A percentile compares a stretch with the other conserved stretches of the same genome.
Evolutionary conservation across 148 eudicot species (phyloP).

Genomic region (Hydrangea macrophylla): DNA sequence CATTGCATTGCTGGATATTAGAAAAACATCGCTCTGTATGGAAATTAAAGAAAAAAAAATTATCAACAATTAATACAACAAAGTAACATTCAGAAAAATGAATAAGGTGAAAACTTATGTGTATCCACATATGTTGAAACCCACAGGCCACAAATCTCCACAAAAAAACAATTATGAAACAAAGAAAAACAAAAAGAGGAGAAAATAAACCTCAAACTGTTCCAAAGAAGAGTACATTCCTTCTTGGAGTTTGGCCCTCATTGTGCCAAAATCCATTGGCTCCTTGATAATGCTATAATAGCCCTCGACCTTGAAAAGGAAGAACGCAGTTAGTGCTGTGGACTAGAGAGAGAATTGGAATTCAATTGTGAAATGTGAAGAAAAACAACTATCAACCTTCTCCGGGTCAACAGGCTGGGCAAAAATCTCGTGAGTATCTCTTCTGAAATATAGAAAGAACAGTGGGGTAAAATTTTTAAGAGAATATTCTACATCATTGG

Average conservation of each 20-base stretch:
- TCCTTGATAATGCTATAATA: conserved; percentile 28
- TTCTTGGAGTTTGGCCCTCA: conserved; percentile 36
- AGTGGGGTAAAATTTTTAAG: neutral
- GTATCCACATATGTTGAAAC: neutral
- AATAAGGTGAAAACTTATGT: neutral
- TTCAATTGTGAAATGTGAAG: neutral
- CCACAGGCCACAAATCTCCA: neutral
- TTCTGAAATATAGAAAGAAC: conserved; percentile 10
- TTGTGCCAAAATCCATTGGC: conserved; percentile 45
- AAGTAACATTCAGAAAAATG: neutral
- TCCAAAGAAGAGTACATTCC: conserved; percentile 21
- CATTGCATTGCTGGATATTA: conserved; percentile 20
- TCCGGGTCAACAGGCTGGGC: conserved; percentile 21
- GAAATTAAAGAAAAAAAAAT: neutral
- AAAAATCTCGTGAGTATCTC: conserved; percentile 15
- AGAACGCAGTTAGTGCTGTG: neutral
- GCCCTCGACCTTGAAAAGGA: conserved; percentile 16
- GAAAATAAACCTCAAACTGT: conserved; percentile 29
- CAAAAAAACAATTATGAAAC: neutral
- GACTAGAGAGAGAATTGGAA: neutral
- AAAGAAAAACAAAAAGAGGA: neutral
- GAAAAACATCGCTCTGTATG: conserved; percentile 18
- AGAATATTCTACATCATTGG: neutral
- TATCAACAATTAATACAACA: neutral
- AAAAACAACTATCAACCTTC: conserved; percentile 9